Conservation (phyloP, 2,329 filamentous ascomycete species). For the Chaetomium sp. region DNA sequence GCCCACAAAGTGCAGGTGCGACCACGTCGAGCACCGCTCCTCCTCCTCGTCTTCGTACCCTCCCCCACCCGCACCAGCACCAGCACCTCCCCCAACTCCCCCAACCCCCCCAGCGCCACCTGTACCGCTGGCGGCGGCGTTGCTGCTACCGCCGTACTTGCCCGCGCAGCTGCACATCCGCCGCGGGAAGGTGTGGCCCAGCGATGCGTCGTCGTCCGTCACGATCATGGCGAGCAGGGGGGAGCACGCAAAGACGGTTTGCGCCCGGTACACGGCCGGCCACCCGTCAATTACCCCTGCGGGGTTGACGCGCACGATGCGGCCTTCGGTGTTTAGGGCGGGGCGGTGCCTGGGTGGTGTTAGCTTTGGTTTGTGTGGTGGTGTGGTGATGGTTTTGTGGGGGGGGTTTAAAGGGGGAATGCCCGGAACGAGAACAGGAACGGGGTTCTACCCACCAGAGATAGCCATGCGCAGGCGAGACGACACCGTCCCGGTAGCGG, state of each 20-base stretch:
- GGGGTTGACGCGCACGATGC: conserved; percentile 22
- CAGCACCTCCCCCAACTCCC: too few relatives aligned
- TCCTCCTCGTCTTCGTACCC: not conserved
- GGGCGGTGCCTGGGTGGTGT: conserved; percentile 18
- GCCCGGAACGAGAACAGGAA: too few relatives aligned
- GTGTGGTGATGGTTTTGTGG: not conserved
- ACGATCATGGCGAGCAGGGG: conserved; percentile 43
- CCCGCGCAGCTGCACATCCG: conserved; percentile 27
- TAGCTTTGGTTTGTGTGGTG: not conserved
- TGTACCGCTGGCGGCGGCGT: too few relatives aligned
- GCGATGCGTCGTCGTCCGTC: conserved; percentile 26
- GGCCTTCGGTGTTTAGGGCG: not conserved
- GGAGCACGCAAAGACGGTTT: conserved; percentile 44
- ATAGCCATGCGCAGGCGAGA: conserved; percentile 35
- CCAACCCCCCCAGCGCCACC: too few relatives aligned
- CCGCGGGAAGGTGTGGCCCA: conserved; percentile 26
- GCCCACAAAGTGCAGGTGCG: conserved; percentile 38
- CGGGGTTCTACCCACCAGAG: conserved; percentile 27
- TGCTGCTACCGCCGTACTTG: not conserved
- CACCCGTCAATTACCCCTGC: conserved; percentile 4
- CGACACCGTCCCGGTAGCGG: conserved; percentile 40
- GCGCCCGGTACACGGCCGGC: conserved; percentile 32
- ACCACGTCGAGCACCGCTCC: conserved; percentile 31
- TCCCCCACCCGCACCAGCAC: too few relatives aligned
- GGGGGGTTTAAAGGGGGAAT: too few relatives aligned